phyloP scores from a whole-genome alignment of 1,284 basidiomycete genomes.

The Tilletia indica region DNA sequence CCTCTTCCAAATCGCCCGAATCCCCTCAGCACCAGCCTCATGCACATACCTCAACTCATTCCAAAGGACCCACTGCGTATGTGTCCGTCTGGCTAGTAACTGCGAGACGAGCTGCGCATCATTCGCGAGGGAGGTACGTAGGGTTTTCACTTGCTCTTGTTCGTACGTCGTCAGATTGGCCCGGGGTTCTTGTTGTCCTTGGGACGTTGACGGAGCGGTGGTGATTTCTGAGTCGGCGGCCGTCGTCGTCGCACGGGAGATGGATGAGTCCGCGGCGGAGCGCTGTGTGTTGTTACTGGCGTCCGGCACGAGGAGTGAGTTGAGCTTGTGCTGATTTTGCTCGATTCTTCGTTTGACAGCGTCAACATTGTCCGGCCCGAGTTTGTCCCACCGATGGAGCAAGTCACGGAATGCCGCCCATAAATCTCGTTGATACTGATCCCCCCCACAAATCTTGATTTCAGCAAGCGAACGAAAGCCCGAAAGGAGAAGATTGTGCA shows the following conservation, averaged over 20 bases:
- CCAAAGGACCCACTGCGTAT: slow-evolving; percentile 10
- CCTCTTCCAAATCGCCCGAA: background rate
- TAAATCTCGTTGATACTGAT: slow-evolving; percentile 33
- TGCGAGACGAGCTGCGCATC: slow-evolving; percentile 7
- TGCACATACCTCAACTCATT: background rate
- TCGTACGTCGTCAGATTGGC: background rate
- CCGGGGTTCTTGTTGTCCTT: too few species aligned
- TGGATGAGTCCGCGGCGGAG: background rate
- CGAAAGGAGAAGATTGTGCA: background rate
- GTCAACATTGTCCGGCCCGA: slow-evolving; percentile 34
- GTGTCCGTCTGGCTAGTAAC: background rate
- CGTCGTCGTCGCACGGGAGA: background rate
- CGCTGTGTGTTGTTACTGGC: background rate
- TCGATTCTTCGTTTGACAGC: slow-evolving; percentile 34
- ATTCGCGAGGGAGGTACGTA: background rate
- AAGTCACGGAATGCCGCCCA: slow-evolving; percentile 35
- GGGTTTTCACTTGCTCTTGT: background rate
- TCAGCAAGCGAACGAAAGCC: background rate
- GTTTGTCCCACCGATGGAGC: slow-evolving; percentile 29
- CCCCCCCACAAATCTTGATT: background rate
- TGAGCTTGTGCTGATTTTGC: background rate
- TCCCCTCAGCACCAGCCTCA: background rate
- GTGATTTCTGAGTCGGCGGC: background rate
- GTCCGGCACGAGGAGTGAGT: background rate
- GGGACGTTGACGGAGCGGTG: background rate